phyloP scores from a whole-genome alignment of 176 grass and related monocot species.

The Hyparrhenia diplandra region DNA sequence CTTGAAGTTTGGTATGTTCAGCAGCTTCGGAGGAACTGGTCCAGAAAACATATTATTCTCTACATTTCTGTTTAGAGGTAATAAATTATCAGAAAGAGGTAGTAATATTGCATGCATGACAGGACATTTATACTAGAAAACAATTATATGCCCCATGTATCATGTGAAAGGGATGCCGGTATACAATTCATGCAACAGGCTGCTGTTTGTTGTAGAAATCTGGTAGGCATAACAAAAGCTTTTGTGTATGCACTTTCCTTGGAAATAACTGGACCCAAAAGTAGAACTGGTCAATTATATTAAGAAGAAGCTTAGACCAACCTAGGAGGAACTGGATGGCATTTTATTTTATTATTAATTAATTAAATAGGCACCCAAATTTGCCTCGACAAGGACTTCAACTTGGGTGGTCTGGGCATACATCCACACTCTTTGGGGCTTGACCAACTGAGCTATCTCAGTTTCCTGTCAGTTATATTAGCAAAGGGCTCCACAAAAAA shows the following conservation, averaged over 20 bases:
- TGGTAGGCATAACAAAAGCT: neutral
- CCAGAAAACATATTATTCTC: slow-evolving; percentile 96
- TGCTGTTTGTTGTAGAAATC: slow-evolving; percentile 7
- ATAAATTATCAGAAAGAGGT: slow-evolving; percentile 27
- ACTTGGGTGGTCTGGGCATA: neutral
- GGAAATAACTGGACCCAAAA: neutral
- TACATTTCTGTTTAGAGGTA: slow-evolving; percentile 66
- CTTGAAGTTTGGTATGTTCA: slow-evolving; percentile 85
- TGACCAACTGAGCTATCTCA: neutral
- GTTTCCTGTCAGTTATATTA: neutral
- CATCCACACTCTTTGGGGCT: neutral
- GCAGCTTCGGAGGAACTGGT: slow-evolving; percentile 66
- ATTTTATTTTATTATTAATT: neutral
- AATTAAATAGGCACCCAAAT: neutral
- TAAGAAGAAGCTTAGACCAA: neutral
- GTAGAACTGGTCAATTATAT: slow-evolving; percentile 8
- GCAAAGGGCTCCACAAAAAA: neutral
- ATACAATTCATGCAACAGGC: neutral
- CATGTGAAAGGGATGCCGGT: neutral
- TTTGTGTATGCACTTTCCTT: neutral
- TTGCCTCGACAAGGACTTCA: neutral
- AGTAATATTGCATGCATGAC: slow-evolving; percentile 7
- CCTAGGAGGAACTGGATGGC: neutral
- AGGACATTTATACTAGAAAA: slow-evolving; percentile 5
- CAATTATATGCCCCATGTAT: neutral